Percentiles rank a stretch among this genome's conserved stretches.
These are phyloP conservation scores for Hortiboletus rubellus DNA, from an alignment of 1,284 basidiomycete genomes.

Conservation along the genomic window DNA sequence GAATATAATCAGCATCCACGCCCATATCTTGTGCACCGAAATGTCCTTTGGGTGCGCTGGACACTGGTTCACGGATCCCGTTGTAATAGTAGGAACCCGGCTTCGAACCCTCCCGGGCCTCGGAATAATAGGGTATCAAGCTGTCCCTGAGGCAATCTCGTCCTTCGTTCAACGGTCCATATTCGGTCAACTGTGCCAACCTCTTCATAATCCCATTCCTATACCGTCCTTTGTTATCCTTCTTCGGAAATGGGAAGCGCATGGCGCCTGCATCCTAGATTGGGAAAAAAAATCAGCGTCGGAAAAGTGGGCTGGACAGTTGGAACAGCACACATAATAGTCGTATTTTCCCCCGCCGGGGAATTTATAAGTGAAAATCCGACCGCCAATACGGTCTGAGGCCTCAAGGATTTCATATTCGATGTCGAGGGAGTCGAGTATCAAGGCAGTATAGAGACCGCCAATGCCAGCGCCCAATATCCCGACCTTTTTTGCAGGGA, in stretches of 20 bases:
- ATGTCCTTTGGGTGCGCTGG: neutral
- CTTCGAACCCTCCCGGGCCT: neutral
- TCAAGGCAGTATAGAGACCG: slow-evolving; percentile 40
- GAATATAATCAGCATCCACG: slow-evolving; percentile 13
- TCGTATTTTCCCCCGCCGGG: slow-evolving; percentile 13
- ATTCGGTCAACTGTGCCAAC: slow-evolving; percentile 29
- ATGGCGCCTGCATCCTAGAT: slow-evolving; percentile 36
- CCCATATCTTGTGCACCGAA: slow-evolving; percentile 15
- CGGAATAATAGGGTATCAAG: slow-evolving; percentile 16
- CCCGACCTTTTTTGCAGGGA: slow-evolving; percentile 7
- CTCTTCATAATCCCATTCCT: slow-evolving; percentile 33
- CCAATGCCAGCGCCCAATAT: slow-evolving; percentile 32
- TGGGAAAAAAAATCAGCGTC: neutral
- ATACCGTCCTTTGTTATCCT: slow-evolving; percentile 14
- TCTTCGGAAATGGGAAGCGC: slow-evolving; percentile 26
- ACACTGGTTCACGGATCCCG: neutral
- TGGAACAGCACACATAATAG: slow-evolving; percentile 15
- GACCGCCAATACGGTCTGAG: slow-evolving; percentile 30
- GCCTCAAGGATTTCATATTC: slow-evolving; percentile 39
- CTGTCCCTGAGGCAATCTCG: slow-evolving; percentile 3
- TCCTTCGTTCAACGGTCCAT: slow-evolving; percentile 18
- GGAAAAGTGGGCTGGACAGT: neutral
- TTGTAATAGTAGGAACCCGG: slow-evolving; percentile 19
- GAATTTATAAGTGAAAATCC: slow-evolving; percentile 38
- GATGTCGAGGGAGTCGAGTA: slow-evolving; percentile 36